These are phyloP conservation scores for Xylaria sp. DNA, from an alignment of 495 filamentous ascomycete genomes.

Conservation along the genomic window DNA sequence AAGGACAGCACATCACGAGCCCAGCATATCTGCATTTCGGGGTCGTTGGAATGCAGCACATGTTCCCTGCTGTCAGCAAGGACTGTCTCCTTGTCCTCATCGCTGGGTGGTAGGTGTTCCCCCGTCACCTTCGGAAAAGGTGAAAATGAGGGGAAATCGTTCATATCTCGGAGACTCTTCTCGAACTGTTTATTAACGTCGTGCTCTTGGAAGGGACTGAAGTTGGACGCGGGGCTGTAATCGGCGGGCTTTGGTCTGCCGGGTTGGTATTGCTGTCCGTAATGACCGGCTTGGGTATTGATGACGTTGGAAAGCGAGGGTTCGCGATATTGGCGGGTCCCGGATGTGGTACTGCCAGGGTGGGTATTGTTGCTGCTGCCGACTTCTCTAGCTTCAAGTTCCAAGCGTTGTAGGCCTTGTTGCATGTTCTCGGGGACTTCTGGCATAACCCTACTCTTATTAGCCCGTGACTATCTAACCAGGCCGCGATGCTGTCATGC, in stretches of 20 bases:
- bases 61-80: conserved; percentile 80
- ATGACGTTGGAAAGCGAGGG: conserved; percentile 41
- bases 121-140: conserved; percentile 88
- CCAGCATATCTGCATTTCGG: conserved; percentile 96
- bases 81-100: conserved; percentile 90
- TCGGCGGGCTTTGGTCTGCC: conserved; percentile 31
- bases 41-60: conserved; percentile 92
- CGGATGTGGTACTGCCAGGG: conserved; percentile 33
- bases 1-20: conserved; percentile 90
- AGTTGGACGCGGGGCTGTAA: conserved; percentile 48
- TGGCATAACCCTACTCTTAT: conserved; percentile 59
- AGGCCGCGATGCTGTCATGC: conserved; percentile 10
- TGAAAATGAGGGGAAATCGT: conserved; percentile 81
- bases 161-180: conserved; percentile 39
- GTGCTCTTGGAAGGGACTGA: conserved; percentile 53
- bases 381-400: conserved; percentile 72
- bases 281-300: conserved; percentile 37
- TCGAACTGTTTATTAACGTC: conserved; percentile 34
- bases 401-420: conserved; percentile 86
- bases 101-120: conserved; percentile 90
- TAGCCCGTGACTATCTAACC: conserved; percentile 13
- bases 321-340: conserved; percentile 44
- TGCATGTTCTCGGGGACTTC: conserved; percentile 80
- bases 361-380: conserved; percentile 39
- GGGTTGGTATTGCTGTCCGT: conserved; percentile 44